Evolutionary conservation across 805 yeast genomes (phyloP).

Genomic region (Ogataea sp.): DNA sequence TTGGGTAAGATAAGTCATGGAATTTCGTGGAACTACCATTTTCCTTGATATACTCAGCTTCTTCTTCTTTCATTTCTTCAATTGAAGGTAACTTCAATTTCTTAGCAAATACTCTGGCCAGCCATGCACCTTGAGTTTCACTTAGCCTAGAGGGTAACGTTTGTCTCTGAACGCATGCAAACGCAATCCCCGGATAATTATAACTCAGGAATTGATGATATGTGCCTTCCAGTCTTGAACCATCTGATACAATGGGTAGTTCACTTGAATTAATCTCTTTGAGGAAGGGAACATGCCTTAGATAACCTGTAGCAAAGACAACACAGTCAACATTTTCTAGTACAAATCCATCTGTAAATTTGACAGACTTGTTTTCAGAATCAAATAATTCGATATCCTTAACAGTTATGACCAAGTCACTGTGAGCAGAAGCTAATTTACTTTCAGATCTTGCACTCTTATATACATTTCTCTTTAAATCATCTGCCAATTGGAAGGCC

Average conservation of each 20-base stretch:
- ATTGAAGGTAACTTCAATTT: constrained; percentile 41
- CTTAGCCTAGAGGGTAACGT: constrained; percentile 57
- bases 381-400: constrained; percentile 35
- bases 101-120: constrained; percentile 55
- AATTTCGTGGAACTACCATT: constrained; percentile 37
- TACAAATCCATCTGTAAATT: constrained; percentile 39
- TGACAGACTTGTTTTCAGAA: constrained; percentile 27
- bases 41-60: constrained; percentile 25
- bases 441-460: constrained; percentile 42
- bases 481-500: constrained; percentile 48
- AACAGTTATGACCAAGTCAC: constrained; percentile 32
- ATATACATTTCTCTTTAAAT: constrained; percentile 32
- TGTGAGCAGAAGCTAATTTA: constrained; percentile 34
- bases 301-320: constrained; percentile 69
- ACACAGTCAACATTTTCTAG: constrained; percentile 42
- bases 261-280: constrained; percentile 17
- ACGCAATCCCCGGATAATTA: constrained; percentile 55
- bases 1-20: constrained; percentile 47
- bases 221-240: constrained; percentile 39
- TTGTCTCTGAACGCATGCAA: constrained; percentile 54
- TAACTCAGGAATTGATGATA: constrained; percentile 54
- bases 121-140: constrained; percentile 55
- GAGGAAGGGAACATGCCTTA: constrained; percentile 53
- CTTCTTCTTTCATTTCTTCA: constrained; percentile 39
- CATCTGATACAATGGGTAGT: constrained; percentile 34